Evolutionary conservation across 805 yeast genomes (phyloP), one percentile per base, ranked within the genome.

Genomic region (Tanozyma kutaoensis): DNA sequence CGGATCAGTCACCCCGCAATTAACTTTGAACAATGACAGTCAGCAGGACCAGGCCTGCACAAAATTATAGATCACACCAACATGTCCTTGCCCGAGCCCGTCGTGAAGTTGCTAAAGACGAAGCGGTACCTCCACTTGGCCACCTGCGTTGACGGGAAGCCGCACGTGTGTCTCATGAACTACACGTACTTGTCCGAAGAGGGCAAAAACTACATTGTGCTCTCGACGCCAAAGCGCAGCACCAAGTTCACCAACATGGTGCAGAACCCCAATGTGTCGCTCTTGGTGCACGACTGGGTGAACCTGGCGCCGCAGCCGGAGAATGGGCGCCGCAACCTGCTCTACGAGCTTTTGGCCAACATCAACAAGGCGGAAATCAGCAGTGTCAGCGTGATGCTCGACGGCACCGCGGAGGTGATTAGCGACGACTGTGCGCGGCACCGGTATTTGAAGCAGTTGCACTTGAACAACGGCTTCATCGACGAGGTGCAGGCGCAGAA

Each of bases 101-200:
- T 58, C 3, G 43, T 46, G 23, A 45, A 36, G 9, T 53, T 78
- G 21, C 58, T 79, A 20, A 61, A 70, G 32, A 60, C 67, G 10
- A 75, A 82, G 8, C 66, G 76, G 35, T 78, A 72, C 48, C 71
- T 86, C 22, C 96, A 86, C 48, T 60, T 86, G 25, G 96, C 88
- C 3, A 88, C 97, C 2, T 69, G 84, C 32, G 57, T 61, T 27
- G 66, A 80, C 24, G 63, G 76, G 39, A 50, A 71, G 24, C 97
- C 97, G 5, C 91, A 86, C 34, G 94, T 85, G 3, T 70, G 91
- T 12, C 62, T 88, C 36, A 88, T 88, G 97, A 88, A 82, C 52
- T 88, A 81, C 51, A 74, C 86, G 4, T 81, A 73, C 46, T 59
- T 56, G 30, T 51, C 52, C 24, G 52, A 49, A 14, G 52, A 48